phyloP scores from a whole-genome alignment of 1,284 basidiomycete genomes.

The Sparassis latifolia region DNA sequence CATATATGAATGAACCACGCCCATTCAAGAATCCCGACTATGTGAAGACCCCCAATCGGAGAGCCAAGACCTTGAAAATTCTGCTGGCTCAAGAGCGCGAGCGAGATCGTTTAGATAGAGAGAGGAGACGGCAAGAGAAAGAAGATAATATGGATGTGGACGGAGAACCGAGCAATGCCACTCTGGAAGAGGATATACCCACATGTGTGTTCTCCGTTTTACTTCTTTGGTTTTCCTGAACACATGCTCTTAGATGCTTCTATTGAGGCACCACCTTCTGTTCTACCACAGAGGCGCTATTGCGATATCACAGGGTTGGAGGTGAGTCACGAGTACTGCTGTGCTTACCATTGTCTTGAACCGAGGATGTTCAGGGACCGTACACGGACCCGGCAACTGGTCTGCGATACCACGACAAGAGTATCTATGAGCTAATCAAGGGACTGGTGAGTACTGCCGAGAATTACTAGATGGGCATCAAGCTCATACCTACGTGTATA shows the following conservation, averaged over 20 bases:
- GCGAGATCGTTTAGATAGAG: constrained; percentile 58
- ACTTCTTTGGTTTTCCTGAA: background rate
- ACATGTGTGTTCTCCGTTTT: constrained; percentile 45
- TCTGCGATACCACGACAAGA: constrained; percentile 81
- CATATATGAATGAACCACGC: constrained; percentile 57
- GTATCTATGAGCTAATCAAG: constrained; percentile 79
- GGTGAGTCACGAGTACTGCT: constrained; percentile 30
- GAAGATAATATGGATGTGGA: constrained; percentile 42
- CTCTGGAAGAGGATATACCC: constrained; percentile 51
- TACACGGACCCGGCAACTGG: constrained; percentile 83
- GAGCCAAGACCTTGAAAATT: constrained; percentile 71
- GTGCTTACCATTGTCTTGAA: background rate
- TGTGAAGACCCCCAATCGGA: constrained; percentile 58
- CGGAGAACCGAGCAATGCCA: constrained; percentile 15
- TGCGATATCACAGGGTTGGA: constrained; percentile 87
- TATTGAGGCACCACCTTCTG: constrained; percentile 81
- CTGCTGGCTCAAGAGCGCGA: constrained; percentile 72
- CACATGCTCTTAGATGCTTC: constrained; percentile 51
- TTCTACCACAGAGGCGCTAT: constrained; percentile 72
- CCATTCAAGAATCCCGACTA: constrained; percentile 74
- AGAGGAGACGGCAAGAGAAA: constrained; percentile 40
- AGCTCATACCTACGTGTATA: constrained; percentile 13
- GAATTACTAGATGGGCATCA: background rate
- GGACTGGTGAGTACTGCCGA: constrained; percentile 50
- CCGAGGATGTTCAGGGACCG: constrained; percentile 46